Conservation (phyloP, 2,329 filamentous ascomycete species). For the Saccharata proteae region DNA sequence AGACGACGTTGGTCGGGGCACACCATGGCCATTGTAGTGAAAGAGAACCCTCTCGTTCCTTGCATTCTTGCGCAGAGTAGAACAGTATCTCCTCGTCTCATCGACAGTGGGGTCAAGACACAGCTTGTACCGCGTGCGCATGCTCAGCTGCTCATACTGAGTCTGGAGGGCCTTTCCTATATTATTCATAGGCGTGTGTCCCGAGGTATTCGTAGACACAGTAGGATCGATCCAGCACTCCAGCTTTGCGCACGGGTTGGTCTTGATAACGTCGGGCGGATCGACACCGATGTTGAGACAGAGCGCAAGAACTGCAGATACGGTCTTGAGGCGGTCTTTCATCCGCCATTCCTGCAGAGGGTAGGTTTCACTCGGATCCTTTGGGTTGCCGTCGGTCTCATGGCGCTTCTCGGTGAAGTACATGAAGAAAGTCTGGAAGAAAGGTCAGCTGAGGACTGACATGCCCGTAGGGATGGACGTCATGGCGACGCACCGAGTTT, state of each 20-base stretch:
- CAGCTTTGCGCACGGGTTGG: constrained; percentile 80
- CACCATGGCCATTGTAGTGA: constrained; percentile 96
- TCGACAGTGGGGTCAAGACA: constrained; percentile 94
- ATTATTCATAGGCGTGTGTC: constrained; percentile 73
- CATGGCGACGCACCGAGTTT: constrained; percentile 52
- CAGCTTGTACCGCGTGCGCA: constrained; percentile 94
- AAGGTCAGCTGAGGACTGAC: no score
- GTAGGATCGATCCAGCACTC: constrained; percentile 97
- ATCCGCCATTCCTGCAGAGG: constrained; percentile 91
- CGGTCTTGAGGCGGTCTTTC: constrained; percentile 90
- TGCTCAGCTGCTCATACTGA: constrained; percentile 90
- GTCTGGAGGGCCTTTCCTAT: constrained; percentile 94
- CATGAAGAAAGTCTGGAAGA: constrained; percentile 86
- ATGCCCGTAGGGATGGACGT: neutral
- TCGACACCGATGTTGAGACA: constrained; percentile 97
- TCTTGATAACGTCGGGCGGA: constrained; percentile 92
- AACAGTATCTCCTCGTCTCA: constrained; percentile 93
- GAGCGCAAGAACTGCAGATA: constrained; percentile 85
- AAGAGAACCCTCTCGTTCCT: constrained; percentile 95
- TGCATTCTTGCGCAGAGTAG: constrained; percentile 77
- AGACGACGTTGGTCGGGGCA: constrained; percentile 87
- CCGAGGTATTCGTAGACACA: constrained; percentile 55
- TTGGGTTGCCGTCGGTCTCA: constrained; percentile 82
- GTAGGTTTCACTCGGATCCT: constrained; percentile 38
- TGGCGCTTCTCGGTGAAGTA: constrained; percentile 98